phyloP scores from a whole-genome alignment of 176 grass and related monocot genomes.

The Themeda triandra region DNA sequence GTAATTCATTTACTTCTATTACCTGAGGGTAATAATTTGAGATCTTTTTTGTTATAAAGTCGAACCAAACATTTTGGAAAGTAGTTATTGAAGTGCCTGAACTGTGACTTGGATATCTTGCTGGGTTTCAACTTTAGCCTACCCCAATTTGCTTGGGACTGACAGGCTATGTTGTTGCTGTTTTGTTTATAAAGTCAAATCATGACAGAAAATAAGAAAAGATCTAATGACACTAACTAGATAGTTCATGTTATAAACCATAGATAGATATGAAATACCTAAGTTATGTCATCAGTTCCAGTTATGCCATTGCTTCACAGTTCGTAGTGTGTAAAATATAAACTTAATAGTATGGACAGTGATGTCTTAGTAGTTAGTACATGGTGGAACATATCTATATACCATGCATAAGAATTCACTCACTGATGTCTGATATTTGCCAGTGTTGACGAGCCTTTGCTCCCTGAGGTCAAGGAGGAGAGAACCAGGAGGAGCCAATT shows the following conservation, averaged over 20 bases:
- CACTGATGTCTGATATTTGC: conserved; percentile 9
- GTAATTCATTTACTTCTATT: background rate
- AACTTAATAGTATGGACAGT: background rate
- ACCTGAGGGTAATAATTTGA: background rate
- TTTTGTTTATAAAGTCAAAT: background rate
- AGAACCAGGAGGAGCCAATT: conserved; percentile 68
- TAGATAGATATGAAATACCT: background rate
- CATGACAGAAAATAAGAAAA: background rate
- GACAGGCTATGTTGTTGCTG: too few species aligned
- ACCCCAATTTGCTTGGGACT: too few species aligned
- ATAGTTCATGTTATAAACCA: background rate
- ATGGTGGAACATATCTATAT: background rate
- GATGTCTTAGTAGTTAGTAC: background rate
- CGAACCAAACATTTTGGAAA: too few species aligned
- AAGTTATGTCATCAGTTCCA: background rate
- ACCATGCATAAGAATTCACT: background rate
- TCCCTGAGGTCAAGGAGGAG: conserved; percentile 77
- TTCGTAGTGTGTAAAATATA: background rate
- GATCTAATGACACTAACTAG: background rate
- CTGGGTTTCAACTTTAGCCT: too few species aligned
- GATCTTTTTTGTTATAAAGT: background rate
- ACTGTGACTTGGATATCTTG: too few species aligned
- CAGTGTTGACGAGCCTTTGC: conserved; percentile 48
- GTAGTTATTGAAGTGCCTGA: too few species aligned
- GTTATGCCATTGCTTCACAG: background rate